Evolutionary conservation across 2,329 filamentous ascomycete species (phyloP), one percentile per base, ranked within the genome.

Genomic region (Tolypocladium tundrense): DNA sequence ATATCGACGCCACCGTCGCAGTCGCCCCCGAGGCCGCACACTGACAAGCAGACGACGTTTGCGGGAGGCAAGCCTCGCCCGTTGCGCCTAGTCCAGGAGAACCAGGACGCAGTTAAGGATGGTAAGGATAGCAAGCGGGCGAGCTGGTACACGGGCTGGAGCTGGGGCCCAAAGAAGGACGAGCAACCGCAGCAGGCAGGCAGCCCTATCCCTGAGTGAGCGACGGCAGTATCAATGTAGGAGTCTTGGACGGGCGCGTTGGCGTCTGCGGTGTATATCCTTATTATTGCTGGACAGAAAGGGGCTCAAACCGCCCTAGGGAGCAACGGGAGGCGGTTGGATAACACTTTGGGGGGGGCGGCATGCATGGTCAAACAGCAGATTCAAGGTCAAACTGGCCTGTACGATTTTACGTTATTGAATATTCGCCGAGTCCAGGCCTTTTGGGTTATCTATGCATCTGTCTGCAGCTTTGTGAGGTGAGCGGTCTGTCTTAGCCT

Each of bases 41-140:
- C 72, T 60, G 79, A 85, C 66, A 82, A 83, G 70, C 75, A 77
- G 59, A 83, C 79, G 42, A 84, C 80, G 1, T 83, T 82, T 61
- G 74, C 83, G 58, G 82, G 82, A 4, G 84, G 84, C 51, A 94
- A 94, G 73, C 86, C 95, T 59, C 83, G 92, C 41, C 93, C 93
- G 8, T 77, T 99, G 63, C 82, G 93, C 19, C 79, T 99, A 37
- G 91, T 97, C 53, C 89, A 94, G 73, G 90, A 96, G 74, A 87
- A 87, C 63, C 71, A 74, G 27, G 81, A 83, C 55, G 69, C 68
- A 2, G 73, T 77, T 60, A 77, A 79, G 65, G 69, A 73, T 57
- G 81, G 80, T 60, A 77, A 79, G 65, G 69, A 73, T 57, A 81
- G 80, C 66, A 87, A 87, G 75, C 76, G 85, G 53, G 76, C 78